These are phyloP conservation scores for Fusarium kyushuense DNA, from an alignment of 2,329 filamentous ascomycete species.

Conservation along the genomic window DNA sequence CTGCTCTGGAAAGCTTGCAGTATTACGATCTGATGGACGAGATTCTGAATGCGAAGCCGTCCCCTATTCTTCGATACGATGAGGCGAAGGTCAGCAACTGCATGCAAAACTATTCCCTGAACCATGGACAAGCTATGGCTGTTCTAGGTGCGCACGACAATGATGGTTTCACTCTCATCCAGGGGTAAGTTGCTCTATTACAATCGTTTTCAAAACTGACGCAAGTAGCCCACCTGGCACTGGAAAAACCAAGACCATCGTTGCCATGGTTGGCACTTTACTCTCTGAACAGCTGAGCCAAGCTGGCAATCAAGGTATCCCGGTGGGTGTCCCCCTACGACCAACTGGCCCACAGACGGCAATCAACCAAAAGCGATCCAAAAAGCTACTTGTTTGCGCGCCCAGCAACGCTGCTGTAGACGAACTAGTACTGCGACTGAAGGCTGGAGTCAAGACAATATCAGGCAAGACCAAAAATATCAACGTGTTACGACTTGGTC, in stretches of 20 bases:
- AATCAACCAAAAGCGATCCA: constrained; percentile 58
- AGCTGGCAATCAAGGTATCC: constrained; percentile 49
- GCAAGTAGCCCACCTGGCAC: constrained; percentile 83
- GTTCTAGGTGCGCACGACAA: constrained; percentile 94
- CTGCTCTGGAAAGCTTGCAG: constrained; percentile 87
- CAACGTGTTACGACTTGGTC: constrained; percentile 89
- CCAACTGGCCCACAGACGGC: constrained; percentile 40
- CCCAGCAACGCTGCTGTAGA: constrained; percentile 98
- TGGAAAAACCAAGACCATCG: constrained; percentile 98
- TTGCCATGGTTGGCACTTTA: constrained; percentile 93
- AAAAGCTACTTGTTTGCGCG: constrained; percentile 96
- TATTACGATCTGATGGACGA: constrained; percentile 98
- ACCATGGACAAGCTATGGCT: constrained; percentile 89
- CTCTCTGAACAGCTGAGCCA: constrained; percentile 55
- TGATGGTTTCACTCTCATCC: constrained; percentile 95
- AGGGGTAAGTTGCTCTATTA: constrained; percentile 69
- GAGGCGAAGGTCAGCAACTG: constrained; percentile 77
- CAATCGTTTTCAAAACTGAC: constrained; percentile 47
- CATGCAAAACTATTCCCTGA: constrained; percentile 84
- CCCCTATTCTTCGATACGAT: constrained; percentile 84
- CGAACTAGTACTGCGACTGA: constrained; percentile 92
- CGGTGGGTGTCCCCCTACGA: constrained; percentile 50
- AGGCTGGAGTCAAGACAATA: constrained; percentile 83
- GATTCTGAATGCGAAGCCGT: constrained; percentile 88
- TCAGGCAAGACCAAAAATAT: constrained; percentile 80